Evolutionary conservation across 2,329 filamentous ascomycete genomes (phyloP), one percentile per base, ranked within the genome.

Genomic region (Colletotrichum kahawae): DNA sequence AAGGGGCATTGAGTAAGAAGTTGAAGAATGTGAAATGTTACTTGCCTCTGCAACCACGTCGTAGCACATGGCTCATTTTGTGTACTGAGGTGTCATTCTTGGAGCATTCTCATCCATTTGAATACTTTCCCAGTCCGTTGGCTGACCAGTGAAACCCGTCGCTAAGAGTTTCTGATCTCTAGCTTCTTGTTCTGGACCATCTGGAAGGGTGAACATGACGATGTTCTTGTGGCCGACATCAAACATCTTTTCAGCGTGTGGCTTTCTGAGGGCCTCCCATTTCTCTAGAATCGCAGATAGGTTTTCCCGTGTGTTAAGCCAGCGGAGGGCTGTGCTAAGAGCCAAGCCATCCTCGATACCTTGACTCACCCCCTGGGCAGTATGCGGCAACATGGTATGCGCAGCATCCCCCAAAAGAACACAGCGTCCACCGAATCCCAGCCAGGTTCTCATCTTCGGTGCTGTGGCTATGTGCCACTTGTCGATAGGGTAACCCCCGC

Each of bases 311-410:
- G 3, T 57, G 27, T 24, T 16, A 13, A 57, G 21, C 27, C 54
- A 24, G 21, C 54, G 54, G 5, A 57, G 54, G 9, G 54, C 54
- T 57, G 54, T 57, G 4, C 54, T 57, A 7, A 57, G 21, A 2
- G 54, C 24, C 54, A 57, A 57, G 21, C 54, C 21, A 29, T 57
- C 54, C 54, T 57, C 54, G 8, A 57, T 57, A 16, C 54, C 54
- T 29, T 57, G 54, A 5, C 54, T 57, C 24, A 29, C 54, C 7
- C 54, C 54, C 24, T 24, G 21, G 6, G 54, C 54, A 57, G 54
- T 57, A 57, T 57, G 54, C 54, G 54, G 54, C 54, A 57, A 24
- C 54, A 57, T 57, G 7, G 54, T 24, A 57, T 57, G 54, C 21
- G 54, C 54, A 57, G 54, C 54, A 18, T 57, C 54, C 27, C 54